A percentile compares a stretch with the other conserved stretches of the same genome.
Evolutionary conservation across 306 rosid species (phyloP).

Genomic region (Gleditsia sinensis): DNA sequence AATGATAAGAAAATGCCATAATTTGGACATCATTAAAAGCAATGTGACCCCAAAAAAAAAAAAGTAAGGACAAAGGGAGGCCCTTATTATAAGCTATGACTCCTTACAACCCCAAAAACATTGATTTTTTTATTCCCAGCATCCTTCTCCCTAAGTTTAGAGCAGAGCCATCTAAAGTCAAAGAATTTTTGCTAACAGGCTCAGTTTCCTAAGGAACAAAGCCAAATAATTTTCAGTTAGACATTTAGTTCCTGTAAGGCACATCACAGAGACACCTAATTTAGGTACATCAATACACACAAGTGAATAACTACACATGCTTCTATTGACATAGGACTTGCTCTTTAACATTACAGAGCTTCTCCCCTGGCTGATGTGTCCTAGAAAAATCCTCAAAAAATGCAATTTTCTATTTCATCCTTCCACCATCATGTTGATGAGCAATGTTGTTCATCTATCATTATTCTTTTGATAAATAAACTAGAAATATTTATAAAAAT

Average conservation of each 20-base stretch:
- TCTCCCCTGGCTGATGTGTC: neutral
- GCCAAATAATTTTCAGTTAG: neutral
- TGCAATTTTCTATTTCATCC: slow-evolving; percentile 1
- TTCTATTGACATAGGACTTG: neutral
- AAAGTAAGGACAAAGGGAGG: neutral
- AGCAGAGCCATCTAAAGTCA: neutral
- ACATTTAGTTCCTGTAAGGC: neutral
- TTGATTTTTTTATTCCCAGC: neutral
- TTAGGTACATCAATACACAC: slow-evolving; percentile 11
- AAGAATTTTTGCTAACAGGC: neutral
- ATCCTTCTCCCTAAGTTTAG: neutral
- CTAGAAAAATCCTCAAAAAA: neutral
- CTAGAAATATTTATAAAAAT: neutral
- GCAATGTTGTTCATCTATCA: neutral
- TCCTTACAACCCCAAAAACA: neutral
- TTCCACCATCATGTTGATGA: slow-evolving; percentile 14
- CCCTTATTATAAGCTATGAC: neutral
- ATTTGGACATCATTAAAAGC: neutral
- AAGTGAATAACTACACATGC: slow-evolving; percentile 9
- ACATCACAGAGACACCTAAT: neutral
- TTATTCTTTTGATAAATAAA: slow-evolving; percentile 9
- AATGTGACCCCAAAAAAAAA: neutral
- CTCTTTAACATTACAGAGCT: neutral
- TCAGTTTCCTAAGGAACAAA: neutral
- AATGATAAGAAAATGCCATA: slow-evolving; percentile 29